Evolutionary conservation across 176 grass and related monocot genomes (phyloP), one percentile per base, ranked within the genome.

Genomic region (Avena sativa): DNA sequence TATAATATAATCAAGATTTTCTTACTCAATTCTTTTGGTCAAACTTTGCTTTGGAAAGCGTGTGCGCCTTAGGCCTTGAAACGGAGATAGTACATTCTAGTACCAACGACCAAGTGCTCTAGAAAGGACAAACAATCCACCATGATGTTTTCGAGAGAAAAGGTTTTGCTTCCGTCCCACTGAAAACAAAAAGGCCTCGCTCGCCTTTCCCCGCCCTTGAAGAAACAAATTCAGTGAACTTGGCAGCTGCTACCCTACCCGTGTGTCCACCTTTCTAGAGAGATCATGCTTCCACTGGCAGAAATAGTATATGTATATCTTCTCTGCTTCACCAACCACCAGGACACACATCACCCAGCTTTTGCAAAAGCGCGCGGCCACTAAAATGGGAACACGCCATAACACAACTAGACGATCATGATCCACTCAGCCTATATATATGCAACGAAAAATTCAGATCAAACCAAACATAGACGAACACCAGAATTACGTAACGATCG

Each of bases 241-340:
- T 28, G 13, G 65, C 56, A 74, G 12, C 71, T 84, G 23, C 38
- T 40, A 40, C 38, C 38, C 38, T 40, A 25, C 16, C n/a, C 71
- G 74, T 32, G 20, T 20, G 38, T 6, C 38, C 25, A 8, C 59
- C 26, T 80, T 90, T 91, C 81, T 62, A 85, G 76, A 91, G 63
- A 20, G 77, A 69, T 88, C 81, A 77, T 76, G 76, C 69, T 80
- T 88, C 81, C 60, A 53, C 68, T 34, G 20, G 75, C 64, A 76
- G 8, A 76, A 52, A 76, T 15, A 30, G 25, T 1, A 11, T 74
- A 38, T 2, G 38, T 40, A 40, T 40, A 28, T 60, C 52, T 28
- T 23, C 66, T 43, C 32, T 23, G 23, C 36, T 74, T 80, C 85
- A 80, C 85, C 89, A 80, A 76, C 85, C 85, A 74, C 50, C 19